phyloP scores from a whole-genome alignment of 139 green algal species.

The Chlorella sp. region DNA sequence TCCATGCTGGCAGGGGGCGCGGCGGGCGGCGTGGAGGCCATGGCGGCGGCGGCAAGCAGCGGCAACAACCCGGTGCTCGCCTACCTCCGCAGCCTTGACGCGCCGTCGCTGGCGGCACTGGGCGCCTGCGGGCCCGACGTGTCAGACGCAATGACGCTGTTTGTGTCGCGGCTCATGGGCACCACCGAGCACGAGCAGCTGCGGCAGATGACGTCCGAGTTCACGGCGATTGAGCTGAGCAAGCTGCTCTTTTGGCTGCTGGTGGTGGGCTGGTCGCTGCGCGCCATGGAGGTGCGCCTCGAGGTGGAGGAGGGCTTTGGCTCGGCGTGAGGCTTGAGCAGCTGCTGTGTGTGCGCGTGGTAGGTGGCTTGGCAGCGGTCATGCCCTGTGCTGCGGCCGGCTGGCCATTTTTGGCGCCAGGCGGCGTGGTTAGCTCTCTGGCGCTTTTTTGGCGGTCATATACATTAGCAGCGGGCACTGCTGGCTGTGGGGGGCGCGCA shows the following conservation, averaged over 20 bases:
- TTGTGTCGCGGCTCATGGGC: slow-evolving; percentile 69
- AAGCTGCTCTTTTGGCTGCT: slow-evolving; percentile 77
- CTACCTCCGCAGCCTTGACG: neutral
- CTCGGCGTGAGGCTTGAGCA: no score
- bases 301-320: slow-evolving; percentile 1
- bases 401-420: no score
- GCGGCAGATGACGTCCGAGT: slow-evolving; percentile 26
- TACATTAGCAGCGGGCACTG: no score
- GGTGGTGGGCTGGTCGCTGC: slow-evolving; percentile 70
- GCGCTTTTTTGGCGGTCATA: no score
- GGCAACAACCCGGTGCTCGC: neutral
- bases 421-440: no score
- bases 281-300: slow-evolving; percentile 34
- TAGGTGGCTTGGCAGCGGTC: no score
- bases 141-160: slow-evolving; percentile 74
- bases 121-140: slow-evolving; percentile 25
- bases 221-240: slow-evolving; percentile 57
- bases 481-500: no score
- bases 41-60: neutral
- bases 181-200: slow-evolving; percentile 29
- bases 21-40: neutral
- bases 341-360: no score
- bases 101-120: neutral
- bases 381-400: no score
- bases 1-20: no score